phyloP scores from a whole-genome alignment of 2,329 filamentous ascomycete genomes.

The Hypoxylon sp. region DNA sequence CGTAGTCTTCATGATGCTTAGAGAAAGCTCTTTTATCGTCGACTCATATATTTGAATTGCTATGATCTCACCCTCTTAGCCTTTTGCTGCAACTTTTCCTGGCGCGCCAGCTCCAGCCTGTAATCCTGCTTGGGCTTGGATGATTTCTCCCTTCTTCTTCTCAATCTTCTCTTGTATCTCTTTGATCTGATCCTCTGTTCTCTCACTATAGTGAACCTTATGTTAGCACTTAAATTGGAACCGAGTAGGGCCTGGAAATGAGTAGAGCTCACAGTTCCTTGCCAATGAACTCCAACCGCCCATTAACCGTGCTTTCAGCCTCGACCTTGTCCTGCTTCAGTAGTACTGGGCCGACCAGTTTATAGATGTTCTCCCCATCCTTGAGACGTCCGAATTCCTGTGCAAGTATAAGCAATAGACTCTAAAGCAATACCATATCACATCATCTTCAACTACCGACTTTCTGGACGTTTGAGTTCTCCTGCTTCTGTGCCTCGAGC shows the following conservation, averaged over 20 bases:
- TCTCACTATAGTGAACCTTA: conserved; percentile 42
- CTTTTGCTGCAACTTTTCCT: conserved; percentile 49
- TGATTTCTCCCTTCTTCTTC: conserved; percentile 70
- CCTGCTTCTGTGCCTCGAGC: conserved; percentile 92
- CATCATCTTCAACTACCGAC: conserved; percentile 57
- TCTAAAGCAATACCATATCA: not conserved
- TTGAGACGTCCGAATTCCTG: conserved; percentile 86
- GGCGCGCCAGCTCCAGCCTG: conserved; percentile 57
- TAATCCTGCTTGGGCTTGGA: conserved; percentile 65
- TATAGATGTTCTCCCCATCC: conserved; percentile 92
- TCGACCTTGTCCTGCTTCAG: conserved; percentile 95
- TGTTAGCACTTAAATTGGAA: not conserved
- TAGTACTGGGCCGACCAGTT: conserved; percentile 90
- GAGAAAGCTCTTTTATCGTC: not conserved
- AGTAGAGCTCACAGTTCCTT: conserved; percentile 82
- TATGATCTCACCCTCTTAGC: conserved; percentile 18
- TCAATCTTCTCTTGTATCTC: conserved; percentile 69
- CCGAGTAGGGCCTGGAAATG: not conserved
- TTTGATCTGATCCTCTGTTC: conserved; percentile 64
- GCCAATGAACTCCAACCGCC: conserved; percentile 89
- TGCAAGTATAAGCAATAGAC: conserved; percentile 8
- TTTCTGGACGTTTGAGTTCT: conserved; percentile 89
- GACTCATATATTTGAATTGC: not conserved
- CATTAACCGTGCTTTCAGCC: conserved; percentile 90
- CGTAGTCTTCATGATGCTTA: conserved; percentile 1